These are phyloP conservation scores for Arthromyces matolae DNA, from an alignment of 768 basidiomycete genomes.

Conservation along the genomic window DNA sequence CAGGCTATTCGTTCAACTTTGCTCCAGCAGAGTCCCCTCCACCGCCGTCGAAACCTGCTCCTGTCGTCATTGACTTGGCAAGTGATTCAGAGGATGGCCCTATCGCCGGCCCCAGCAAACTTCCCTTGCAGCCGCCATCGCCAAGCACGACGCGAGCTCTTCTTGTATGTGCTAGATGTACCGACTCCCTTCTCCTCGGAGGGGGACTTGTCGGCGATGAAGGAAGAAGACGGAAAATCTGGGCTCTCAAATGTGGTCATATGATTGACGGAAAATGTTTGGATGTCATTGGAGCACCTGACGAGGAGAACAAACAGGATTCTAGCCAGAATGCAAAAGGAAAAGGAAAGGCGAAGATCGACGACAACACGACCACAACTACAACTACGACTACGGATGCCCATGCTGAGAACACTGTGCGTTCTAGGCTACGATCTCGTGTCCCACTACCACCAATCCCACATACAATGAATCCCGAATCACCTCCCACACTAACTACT, in stretches of 20 bases:
- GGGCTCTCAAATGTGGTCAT: conserved; percentile 76
- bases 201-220: conserved; percentile 45
- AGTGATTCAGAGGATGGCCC: conserved; percentile 33
- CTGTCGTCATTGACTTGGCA: conserved; percentile 37
- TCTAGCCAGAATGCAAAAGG: not conserved
- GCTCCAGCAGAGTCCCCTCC: conserved; percentile 34
- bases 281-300: conserved; percentile 42
- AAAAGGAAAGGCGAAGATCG: not conserved
- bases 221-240: conserved; percentile 46
- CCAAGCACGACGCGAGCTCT: conserved; percentile 31
- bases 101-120: conserved; percentile 10
- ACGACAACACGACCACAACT: not conserved
- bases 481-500: not conserved
- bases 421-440: conserved; percentile 56
- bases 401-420: conserved; percentile 37
- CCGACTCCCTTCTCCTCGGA: conserved; percentile 58
- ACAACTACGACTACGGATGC: conserved; percentile 3
- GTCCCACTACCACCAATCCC: conserved; percentile 9
- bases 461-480: not conserved
- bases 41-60: conserved; percentile 13
- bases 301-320: conserved; percentile 10
- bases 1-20: conserved; percentile 73
- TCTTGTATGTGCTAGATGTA: conserved; percentile 66
- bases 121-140: conserved; percentile 5
- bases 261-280: conserved; percentile 77